phyloP scores from a whole-genome alignment of 2,329 filamentous ascomycete genomes.

The Metarhizium humberi region DNA sequence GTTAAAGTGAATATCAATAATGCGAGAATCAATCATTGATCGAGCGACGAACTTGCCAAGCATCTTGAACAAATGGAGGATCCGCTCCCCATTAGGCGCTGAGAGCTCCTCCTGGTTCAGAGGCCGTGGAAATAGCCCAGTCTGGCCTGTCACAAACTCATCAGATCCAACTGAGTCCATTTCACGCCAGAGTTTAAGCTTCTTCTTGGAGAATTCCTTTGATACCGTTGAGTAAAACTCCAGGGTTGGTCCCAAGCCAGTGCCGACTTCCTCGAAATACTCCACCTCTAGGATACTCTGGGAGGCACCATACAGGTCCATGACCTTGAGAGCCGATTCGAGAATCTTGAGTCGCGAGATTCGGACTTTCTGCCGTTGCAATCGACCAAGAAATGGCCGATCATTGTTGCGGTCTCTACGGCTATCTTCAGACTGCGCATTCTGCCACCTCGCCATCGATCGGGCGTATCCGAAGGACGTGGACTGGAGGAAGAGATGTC shows the following conservation, averaged over 20 bases:
- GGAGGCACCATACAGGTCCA: slow-evolving; percentile 96
- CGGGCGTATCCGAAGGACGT: slow-evolving; percentile 97
- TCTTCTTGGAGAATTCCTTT: slow-evolving; percentile 94
- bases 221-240: slow-evolving; percentile 98
- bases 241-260: slow-evolving; percentile 85
- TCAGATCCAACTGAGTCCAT: slow-evolving; percentile 63
- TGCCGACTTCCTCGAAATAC: slow-evolving; percentile 97
- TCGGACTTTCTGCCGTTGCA: slow-evolving; percentile 95
- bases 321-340: slow-evolving; percentile 94
- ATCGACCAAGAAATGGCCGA: slow-evolving; percentile 77
- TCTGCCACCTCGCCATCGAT: slow-evolving; percentile 97
- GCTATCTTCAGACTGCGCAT: slow-evolving; percentile 68
- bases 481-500: slow-evolving; percentile 92
- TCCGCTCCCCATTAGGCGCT: slow-evolving; percentile 74
- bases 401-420: slow-evolving; percentile 82
- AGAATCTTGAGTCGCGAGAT: slow-evolving; percentile 92
- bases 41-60: slow-evolving; percentile 95
- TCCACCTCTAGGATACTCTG: slow-evolving; percentile 95
- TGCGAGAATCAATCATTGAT: slow-evolving; percentile 96
- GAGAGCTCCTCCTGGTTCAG: slow-evolving; percentile 69
- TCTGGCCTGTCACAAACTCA: slow-evolving; percentile 77
- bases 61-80: slow-evolving; percentile 81
- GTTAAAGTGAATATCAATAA: slow-evolving; percentile 96
- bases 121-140: slow-evolving; percentile 84
- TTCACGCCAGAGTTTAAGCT: slow-evolving; percentile 92